A percentile compares a stretch with the other conserved stretches of the same genome.
These are phyloP conservation scores for Musa balbisiana DNA, from an alignment of 202 grass and related monocot genomes.

Conservation along the genomic window DNA sequence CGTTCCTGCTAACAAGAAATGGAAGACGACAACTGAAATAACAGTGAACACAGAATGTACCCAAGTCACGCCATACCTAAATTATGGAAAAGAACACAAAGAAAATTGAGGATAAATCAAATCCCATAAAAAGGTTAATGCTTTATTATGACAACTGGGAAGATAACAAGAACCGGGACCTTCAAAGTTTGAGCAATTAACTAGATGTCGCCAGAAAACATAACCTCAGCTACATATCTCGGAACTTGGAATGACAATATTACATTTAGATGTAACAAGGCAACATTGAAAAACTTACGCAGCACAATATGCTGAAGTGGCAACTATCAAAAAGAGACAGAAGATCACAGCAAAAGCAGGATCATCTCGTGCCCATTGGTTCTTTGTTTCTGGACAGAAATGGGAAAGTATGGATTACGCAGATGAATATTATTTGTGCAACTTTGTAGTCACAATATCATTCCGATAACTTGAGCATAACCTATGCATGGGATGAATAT, in stretches of 20 bases:
- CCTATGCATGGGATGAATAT: background rate
- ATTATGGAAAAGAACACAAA: constrained; percentile 7
- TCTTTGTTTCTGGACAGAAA: constrained; percentile 85
- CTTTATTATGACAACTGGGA: background rate
- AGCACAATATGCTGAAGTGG: constrained; percentile 79
- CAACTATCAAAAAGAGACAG: constrained; percentile 83
- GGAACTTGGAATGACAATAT: background rate
- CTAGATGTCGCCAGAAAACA: no score
- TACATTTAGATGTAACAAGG: constrained; percentile 6
- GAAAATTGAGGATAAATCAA: background rate
- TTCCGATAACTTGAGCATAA: background rate
- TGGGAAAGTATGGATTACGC: constrained; percentile 16
- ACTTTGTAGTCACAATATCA: background rate
- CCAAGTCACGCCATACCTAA: constrained; percentile 73
- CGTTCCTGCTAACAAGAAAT: constrained; percentile 86
- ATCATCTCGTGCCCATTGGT: constrained; percentile 97
- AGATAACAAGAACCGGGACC: background rate
- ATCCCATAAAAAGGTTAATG: background rate
- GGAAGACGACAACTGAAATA: constrained; percentile 56
- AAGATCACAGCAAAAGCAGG: constrained; percentile 94
- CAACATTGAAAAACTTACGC: constrained; percentile 55
- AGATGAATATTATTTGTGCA: background rate
- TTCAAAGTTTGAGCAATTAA: background rate
- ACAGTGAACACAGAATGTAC: constrained; percentile 67
- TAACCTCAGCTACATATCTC: no score